Evolutionary conservation across 768 basidiomycete species (phyloP).

Genomic region (Agrocybe pediades): DNA sequence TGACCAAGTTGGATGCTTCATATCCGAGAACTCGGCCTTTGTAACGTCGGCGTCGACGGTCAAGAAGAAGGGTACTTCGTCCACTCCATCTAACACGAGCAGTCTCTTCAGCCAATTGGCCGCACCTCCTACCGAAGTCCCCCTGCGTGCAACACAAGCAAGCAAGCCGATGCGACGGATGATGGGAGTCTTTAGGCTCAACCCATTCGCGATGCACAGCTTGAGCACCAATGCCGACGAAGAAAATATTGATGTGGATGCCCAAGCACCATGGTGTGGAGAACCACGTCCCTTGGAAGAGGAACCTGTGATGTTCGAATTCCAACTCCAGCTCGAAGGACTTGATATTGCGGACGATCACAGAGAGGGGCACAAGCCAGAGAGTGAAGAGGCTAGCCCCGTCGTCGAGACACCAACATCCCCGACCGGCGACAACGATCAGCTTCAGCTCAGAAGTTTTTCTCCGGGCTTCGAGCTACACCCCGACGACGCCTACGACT

Average conservation of each 20-base stretch:
- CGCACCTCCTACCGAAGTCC: constrained; percentile 65
- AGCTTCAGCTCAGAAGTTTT: constrained; percentile 31
- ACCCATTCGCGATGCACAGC: constrained; percentile 73
- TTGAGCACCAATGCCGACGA: constrained; percentile 16
- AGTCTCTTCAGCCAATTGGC: constrained; percentile 36
- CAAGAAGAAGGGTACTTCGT: constrained; percentile 5
- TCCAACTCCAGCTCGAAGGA: constrained; percentile 50
- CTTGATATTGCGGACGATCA: constrained; percentile 12
- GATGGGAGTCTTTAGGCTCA: constrained; percentile 79
- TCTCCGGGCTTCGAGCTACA: constrained; percentile 41
- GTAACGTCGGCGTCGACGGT: constrained; percentile 14
- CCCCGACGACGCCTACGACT: constrained; percentile 14
- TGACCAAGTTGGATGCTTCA: constrained; percentile 40
- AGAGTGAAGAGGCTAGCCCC: background rate
- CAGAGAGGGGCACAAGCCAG: background rate
- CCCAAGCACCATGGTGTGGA: constrained; percentile 39
- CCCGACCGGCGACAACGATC: constrained; percentile 8
- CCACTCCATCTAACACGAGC: constrained; percentile 10
- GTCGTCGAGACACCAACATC: constrained; percentile 1
- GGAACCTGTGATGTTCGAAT: constrained; percentile 65
- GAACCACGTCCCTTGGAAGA: constrained; percentile 62
- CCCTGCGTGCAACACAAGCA: constrained; percentile 76
- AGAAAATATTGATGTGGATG: constrained; percentile 37
- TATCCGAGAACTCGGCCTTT: constrained; percentile 42
- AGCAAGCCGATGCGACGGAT: constrained; percentile 68